These are phyloP conservation scores for Paecilomyces niveus DNA, from an alignment of 2,329 filamentous ascomycete species.

Conservation along the genomic window DNA sequence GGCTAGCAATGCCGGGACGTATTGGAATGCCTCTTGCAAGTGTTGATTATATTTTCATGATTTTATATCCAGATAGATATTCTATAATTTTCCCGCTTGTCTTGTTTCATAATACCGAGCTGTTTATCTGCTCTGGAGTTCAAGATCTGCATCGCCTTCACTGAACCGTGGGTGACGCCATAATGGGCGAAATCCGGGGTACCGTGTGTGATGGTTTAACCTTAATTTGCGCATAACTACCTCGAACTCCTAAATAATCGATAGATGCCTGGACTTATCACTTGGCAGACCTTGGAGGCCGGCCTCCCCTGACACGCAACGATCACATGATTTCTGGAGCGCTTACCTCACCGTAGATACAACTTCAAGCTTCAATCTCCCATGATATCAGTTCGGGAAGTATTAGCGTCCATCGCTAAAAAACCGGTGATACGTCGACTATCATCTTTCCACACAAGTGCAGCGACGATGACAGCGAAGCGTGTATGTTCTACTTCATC, in stretches of 20 bases:
- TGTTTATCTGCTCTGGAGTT: no score
- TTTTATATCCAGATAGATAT: no score
- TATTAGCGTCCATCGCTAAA: not conserved
- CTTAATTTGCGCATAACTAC: not conserved
- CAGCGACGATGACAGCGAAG: not conserved
- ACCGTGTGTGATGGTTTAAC: not conserved
- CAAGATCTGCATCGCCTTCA: no score
- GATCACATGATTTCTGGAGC: no score
- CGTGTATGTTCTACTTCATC: not conserved
- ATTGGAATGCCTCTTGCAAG: no score
- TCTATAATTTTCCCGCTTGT: no score
- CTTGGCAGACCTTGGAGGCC: not conserved
- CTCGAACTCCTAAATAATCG: not conserved
- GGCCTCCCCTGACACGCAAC: no score
- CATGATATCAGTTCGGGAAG: not conserved
- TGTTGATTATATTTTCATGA: no score
- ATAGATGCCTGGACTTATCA: not conserved
- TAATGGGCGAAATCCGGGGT: not conserved
- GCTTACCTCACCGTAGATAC: no score
- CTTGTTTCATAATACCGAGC: not conserved
- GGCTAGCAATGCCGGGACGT: no score
- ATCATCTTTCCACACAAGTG: not conserved
- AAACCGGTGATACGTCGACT: not conserved
- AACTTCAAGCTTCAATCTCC: not conserved
- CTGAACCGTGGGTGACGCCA: not conserved